phyloP scores from a whole-genome alignment of 352 stramenopile species.

The Pythium vanterpoolii region DNA sequence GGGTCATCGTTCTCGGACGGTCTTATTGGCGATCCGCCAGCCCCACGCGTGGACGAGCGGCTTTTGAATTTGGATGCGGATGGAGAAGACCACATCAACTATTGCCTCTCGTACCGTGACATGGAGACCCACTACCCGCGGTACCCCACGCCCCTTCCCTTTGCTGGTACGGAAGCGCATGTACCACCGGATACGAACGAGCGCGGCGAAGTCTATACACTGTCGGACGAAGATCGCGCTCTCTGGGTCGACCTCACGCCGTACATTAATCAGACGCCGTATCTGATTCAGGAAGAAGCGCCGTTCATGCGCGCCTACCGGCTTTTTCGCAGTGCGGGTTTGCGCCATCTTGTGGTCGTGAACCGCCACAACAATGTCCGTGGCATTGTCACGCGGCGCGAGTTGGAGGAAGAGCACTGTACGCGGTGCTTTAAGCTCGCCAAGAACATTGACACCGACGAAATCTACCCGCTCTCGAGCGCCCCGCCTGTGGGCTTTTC shows the following conservation, averaged over 20 bases:
- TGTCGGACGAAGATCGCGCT: constrained; percentile 81
- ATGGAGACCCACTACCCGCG: constrained; percentile 84
- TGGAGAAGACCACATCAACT: constrained; percentile 15
- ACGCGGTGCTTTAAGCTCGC: constrained; percentile 68
- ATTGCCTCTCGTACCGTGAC: constrained; percentile 75
- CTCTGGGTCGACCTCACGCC: constrained; percentile 94
- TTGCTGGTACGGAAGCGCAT: constrained; percentile 29
- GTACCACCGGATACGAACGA: constrained; percentile 24
- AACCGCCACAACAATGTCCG: constrained; percentile 91
- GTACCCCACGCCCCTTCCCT: constrained; percentile 63
- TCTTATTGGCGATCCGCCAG: background rate
- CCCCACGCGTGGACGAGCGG: constrained; percentile 30
- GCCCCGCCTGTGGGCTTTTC: constrained; percentile 58
- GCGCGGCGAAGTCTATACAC: constrained; percentile 36
- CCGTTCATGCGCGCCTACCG: constrained; percentile 95
- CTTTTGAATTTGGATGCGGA: constrained; percentile 41
- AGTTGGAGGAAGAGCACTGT: constrained; percentile 83
- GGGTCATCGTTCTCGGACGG: background rate
- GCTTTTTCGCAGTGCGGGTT: constrained; percentile 95
- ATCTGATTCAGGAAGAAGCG: constrained; percentile 94
- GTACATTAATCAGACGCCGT: constrained; percentile 97
- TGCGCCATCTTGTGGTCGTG: constrained; percentile 94
- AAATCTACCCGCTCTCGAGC: constrained; percentile 63
- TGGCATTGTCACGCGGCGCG: constrained; percentile 82
- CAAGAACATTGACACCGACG: constrained; percentile 69